Evolutionary conservation across 495 filamentous ascomycete genomes (phyloP).

Genomic region (Tuber microsphaerosporum): DNA sequence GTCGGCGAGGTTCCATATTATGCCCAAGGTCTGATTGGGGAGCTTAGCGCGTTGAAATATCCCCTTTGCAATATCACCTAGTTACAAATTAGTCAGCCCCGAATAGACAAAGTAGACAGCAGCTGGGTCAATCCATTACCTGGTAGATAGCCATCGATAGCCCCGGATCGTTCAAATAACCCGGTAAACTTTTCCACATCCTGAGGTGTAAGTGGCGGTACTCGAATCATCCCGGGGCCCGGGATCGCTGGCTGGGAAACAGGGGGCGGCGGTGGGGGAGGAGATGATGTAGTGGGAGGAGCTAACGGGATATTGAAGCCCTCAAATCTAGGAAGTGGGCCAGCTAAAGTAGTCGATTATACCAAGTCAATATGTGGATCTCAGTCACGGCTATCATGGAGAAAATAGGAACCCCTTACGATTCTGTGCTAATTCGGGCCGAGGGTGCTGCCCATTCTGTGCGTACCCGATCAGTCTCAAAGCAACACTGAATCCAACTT

Average conservation of each 20-base stretch:
- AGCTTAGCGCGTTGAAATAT: constrained; percentile 91
- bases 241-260: constrained; percentile 58
- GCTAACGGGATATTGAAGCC: constrained; percentile 51
- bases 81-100: neutral
- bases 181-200: constrained; percentile 79
- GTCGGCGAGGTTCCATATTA: constrained; percentile 92
- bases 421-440: constrained; percentile 65
- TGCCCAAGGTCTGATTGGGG: constrained; percentile 80
- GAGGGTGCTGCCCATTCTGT: constrained; percentile 73
- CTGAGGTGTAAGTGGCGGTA: constrained; percentile 80
- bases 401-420: constrained; percentile 45
- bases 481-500: constrained; percentile 82
- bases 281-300: constrained; percentile 44
- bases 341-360: constrained; percentile 52
- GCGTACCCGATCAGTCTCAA: constrained; percentile 91
- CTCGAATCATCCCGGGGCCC: constrained; percentile 61
- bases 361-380: neutral
- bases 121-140: constrained; percentile 45
- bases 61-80: constrained; percentile 75
- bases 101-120: neutral
- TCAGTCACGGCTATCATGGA: neutral
- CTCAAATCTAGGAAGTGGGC: constrained; percentile 87
- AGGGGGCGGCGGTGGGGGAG: constrained; percentile 49
- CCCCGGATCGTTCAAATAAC: constrained; percentile 79
- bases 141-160: constrained; percentile 71